Conservation (phyloP, 495 filamentous ascomycete genomes). For the Hyaloscypha variabilis region DNA sequence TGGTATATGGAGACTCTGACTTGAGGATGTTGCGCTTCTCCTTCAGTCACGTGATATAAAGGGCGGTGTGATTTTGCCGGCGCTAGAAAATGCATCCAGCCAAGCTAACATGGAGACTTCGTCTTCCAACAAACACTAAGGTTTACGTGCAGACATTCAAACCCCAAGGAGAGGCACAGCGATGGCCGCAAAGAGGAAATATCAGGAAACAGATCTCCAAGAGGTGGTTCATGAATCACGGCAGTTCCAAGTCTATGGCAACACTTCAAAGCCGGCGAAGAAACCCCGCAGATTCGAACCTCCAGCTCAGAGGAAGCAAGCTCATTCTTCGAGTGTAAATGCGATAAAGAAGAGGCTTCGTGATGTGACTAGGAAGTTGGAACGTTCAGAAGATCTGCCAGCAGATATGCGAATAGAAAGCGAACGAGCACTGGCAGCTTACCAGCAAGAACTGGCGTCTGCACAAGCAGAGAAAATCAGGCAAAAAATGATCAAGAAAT, state of each 20-base stretch:
- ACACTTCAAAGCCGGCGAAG: constrained; percentile 28
- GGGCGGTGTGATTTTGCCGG: constrained; percentile 1
- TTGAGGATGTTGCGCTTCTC: too few relatives aligned
- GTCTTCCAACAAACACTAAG: too few relatives aligned
- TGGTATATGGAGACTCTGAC: too few relatives aligned
- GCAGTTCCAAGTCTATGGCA: constrained; percentile 28
- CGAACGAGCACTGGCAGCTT: constrained; percentile 78
- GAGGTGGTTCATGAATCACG: constrained; percentile 28
- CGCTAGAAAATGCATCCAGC: background rate
- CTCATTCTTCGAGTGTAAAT: constrained; percentile 46
- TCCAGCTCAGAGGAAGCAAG: constrained; percentile 39
- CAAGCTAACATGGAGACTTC: too few relatives aligned
- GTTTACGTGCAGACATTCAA: background rate
- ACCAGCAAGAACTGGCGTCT: constrained; percentile 69
- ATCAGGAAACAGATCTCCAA: constrained; percentile 66
- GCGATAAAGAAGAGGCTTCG: constrained; percentile 55
- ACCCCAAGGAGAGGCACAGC: constrained; percentile 2
- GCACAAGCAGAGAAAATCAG: constrained; percentile 59
- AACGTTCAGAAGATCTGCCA: constrained; percentile 56
- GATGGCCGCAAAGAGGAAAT: constrained; percentile 40
- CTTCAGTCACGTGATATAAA: background rate
- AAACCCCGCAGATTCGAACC: constrained; percentile 35
- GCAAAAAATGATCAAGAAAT: constrained; percentile 77
- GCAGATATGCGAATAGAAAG: constrained; percentile 74
- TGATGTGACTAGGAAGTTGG: constrained; percentile 45